These are phyloP conservation scores for Erysimum cheiri DNA, from an alignment of 441 rosid genomes.

Conservation along the genomic window DNA sequence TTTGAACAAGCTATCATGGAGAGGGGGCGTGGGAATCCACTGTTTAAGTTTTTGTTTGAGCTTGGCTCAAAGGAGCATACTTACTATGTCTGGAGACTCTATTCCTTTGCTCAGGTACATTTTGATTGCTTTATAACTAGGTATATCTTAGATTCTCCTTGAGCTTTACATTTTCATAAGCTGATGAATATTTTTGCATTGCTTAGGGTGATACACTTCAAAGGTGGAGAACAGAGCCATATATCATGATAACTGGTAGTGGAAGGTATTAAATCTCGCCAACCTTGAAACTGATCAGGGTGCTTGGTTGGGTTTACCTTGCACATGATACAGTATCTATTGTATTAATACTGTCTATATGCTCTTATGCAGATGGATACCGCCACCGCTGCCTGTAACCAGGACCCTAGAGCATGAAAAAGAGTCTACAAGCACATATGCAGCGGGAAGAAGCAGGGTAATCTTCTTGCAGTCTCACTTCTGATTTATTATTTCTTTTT, in stretches of 20 bases:
- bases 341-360: slow-evolving; percentile 37
- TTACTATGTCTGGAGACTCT: slow-evolving; percentile 97
- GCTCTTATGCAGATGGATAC: slow-evolving; percentile 75
- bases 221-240: slow-evolving; percentile 98
- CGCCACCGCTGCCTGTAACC: slow-evolving; percentile 59
- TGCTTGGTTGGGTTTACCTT: slow-evolving; percentile 54
- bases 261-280: slow-evolving; percentile 73
- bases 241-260: slow-evolving; percentile 98
- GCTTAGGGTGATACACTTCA: slow-evolving; percentile 97
- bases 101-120: slow-evolving; percentile 75
- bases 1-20: slow-evolving; percentile 99
- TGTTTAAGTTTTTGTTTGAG: slow-evolving; percentile 91
- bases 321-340: slow-evolving; percentile 10
- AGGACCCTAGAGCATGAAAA: slow-evolving; percentile 89
- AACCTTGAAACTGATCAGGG: slow-evolving; percentile 37
- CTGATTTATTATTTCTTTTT: neutral
- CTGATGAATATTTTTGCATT: slow-evolving; percentile 41
- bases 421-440: slow-evolving; percentile 83
- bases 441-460: slow-evolving; percentile 99
- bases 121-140: slow-evolving; percentile 38
- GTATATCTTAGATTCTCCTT: slow-evolving; percentile 20
- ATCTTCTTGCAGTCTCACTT: slow-evolving; percentile 33
- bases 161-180: slow-evolving; percentile 45
- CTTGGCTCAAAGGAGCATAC: slow-evolving; percentile 98
- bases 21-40: slow-evolving; percentile 97